Evolutionary conservation across 2,329 filamentous ascomycete genomes (phyloP).

Genomic region (Colletotrichum salicis): DNA sequence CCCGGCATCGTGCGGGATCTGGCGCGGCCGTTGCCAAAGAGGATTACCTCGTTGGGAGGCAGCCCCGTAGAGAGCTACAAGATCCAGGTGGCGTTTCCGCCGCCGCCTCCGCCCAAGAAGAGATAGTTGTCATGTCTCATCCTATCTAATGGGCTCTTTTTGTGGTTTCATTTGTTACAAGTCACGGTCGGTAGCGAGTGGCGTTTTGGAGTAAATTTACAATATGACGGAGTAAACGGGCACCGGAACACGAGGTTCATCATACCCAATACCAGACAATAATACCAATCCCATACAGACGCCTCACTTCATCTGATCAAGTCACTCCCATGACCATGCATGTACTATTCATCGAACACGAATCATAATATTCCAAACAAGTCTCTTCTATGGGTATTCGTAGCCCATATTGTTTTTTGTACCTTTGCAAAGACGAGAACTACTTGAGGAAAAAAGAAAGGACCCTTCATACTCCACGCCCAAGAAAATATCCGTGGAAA

Average conservation of each 20-base stretch:
- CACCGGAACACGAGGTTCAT: background rate
- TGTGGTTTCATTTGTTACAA: too few relatives aligned
- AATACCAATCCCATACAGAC: background rate
- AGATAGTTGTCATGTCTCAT: background rate
- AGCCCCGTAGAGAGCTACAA: constrained; percentile 48
- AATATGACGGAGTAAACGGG: background rate
- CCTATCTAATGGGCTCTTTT: background rate
- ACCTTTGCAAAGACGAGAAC: too few relatives aligned
- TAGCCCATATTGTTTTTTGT: constrained; percentile 13
- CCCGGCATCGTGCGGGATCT: constrained; percentile 12
- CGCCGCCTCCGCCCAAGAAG: constrained; percentile 46
- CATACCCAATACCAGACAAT: background rate
- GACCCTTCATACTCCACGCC: constrained; percentile 35
- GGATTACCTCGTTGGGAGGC: constrained; percentile 36
- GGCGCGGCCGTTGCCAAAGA: constrained; percentile 21
- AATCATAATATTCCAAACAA: constrained; percentile 17
- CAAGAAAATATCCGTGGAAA: constrained; percentile 8
- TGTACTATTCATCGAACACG: background rate
- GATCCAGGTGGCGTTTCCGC: constrained; percentile 53
- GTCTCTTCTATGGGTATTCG: constrained; percentile 31
- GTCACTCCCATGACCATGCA: background rate
- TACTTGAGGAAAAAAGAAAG: constrained; percentile 28
- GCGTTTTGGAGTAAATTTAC: background rate
- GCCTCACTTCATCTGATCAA: background rate
- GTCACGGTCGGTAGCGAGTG: background rate